phyloP scores from a whole-genome alignment of 192 early-diverging fungal species.

The Rhizophagus clarus region DNA sequence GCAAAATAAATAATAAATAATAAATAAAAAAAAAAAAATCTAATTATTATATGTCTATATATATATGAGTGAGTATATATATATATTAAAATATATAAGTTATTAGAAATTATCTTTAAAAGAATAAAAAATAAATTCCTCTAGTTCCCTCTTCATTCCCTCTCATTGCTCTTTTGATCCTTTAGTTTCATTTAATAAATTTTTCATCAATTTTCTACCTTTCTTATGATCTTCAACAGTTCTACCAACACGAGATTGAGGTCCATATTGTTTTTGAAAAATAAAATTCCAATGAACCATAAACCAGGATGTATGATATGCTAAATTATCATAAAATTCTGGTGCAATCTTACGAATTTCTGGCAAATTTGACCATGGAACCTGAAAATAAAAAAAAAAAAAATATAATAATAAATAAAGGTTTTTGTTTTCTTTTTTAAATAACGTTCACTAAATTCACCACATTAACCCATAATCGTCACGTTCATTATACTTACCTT shows the following conservation, averaged over 20 bases:
- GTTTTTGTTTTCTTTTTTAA: neutral
- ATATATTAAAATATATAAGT: no score
- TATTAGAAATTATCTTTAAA: no score
- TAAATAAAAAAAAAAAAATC: no score
- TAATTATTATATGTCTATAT: no score
- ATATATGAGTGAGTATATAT: no score
- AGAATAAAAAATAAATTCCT: no score
- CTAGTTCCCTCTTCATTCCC: no score
- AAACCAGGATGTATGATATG: slow-evolving; percentile 86
- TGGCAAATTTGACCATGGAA: slow-evolving; percentile 72
- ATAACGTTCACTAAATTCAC: neutral
- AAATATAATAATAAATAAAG: neutral
- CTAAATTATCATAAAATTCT: slow-evolving; percentile 88
- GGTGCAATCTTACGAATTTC: slow-evolving; percentile 28
- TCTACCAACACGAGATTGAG: slow-evolving; percentile 81
- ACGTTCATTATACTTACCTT: neutral
- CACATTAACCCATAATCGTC: no score
- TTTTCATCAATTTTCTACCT: slow-evolving; percentile 67
- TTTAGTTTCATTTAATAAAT: slow-evolving; percentile 33
- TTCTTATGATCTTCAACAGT: slow-evolving; percentile 70
- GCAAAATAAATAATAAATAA: no score
- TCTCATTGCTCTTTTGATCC: no score
- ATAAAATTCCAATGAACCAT: slow-evolving; percentile 85
- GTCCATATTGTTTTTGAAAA: slow-evolving; percentile 67
- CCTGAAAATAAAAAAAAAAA: slow-evolving; percentile 34